Evolutionary conservation across 768 basidiomycete genomes (phyloP), one percentile per base, ranked within the genome.

Genomic region (Trichaptum fuscoviolaceum): DNA sequence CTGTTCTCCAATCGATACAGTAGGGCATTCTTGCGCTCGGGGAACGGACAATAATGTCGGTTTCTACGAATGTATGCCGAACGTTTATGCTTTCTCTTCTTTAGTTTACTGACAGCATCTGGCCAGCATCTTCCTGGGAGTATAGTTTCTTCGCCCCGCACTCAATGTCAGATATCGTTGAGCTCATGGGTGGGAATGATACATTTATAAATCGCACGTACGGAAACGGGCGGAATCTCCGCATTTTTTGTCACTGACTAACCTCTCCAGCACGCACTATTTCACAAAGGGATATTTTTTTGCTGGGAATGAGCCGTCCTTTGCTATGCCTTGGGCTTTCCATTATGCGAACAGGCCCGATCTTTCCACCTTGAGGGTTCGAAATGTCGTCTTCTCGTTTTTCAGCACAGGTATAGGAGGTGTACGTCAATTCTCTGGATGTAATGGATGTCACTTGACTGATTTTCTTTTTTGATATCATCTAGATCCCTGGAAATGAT

Each of bases 111-210:
- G 36, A 62, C 34, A 58, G 27, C 26, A 60, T 17, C 42, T 42
- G 17, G 35, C 3, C 58, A 84, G 83, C 83, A 0, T 83, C 83
- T 7, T 84, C 83, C 23, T 84, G 83, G 83, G 82, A 84, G 67
- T 81, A 81, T 76, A 82, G 80, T 71, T 83, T 84, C 73, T 84
- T 83, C 66, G 82, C 80, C 1, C 83, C 83, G 3, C 82, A 84
- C 64, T 82, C 82, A 7, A 82, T 84, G 77, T 74, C 81, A 20
- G 82, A 82, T 1, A 70, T 84, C 35, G 72, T 84, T 35, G 69
- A 69, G 18, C 76, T 84, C 4, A 84, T 83, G 83, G 83, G 83
- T 27, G 83, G 83, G 0, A 71, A 75, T 9, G 74, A 67, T 0
- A 80, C 79, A 0, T 84, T 82, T 66, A 70, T 83, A 24, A 71